Evolutionary conservation across 306 rosid genomes (phyloP).

Genomic region (Fagus crenata): DNA sequence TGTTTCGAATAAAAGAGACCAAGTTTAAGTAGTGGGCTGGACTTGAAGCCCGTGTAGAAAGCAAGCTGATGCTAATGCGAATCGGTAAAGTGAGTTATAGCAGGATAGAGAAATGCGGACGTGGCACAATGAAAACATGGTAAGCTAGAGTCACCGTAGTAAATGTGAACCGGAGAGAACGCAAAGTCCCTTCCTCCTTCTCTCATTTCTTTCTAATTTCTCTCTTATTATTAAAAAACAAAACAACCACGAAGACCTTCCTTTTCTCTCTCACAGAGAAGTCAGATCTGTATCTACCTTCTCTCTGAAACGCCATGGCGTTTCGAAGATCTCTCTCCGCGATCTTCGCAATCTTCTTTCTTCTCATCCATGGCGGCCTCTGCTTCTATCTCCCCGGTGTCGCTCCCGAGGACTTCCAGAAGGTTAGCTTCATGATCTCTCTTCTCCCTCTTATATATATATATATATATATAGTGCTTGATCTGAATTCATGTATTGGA

Average conservation of each 20-base stretch:
- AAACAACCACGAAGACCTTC: not conserved
- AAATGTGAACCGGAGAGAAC: no score
- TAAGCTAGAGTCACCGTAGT: no score
- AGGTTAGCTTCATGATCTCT: conserved; percentile 50
- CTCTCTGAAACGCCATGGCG: conserved; percentile 64
- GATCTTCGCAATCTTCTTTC: conserved; percentile 46
- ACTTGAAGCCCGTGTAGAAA: no score
- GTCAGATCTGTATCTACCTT: not conserved
- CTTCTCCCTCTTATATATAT: not conserved
- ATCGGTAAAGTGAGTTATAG: no score
- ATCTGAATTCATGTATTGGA: conserved; percentile 45
- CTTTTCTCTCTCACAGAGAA: conserved; percentile 3
- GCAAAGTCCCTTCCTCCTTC: no score
- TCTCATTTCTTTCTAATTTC: no score
- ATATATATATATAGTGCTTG: conserved; percentile 14
- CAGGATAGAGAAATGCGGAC: no score
- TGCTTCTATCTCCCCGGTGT: conserved; percentile 98
- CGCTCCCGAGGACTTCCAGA: conserved; percentile 85
- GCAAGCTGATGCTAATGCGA: no score
- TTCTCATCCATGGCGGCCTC: conserved; percentile 56
- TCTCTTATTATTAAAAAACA: no score
- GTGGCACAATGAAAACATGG: no score
- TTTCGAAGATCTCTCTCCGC: conserved; percentile 57
- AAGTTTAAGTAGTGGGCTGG: no score
- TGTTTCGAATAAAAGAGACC: no score